phyloP scores from a whole-genome alignment of 805 yeast species.

The Yamadazyma philogaea region DNA sequence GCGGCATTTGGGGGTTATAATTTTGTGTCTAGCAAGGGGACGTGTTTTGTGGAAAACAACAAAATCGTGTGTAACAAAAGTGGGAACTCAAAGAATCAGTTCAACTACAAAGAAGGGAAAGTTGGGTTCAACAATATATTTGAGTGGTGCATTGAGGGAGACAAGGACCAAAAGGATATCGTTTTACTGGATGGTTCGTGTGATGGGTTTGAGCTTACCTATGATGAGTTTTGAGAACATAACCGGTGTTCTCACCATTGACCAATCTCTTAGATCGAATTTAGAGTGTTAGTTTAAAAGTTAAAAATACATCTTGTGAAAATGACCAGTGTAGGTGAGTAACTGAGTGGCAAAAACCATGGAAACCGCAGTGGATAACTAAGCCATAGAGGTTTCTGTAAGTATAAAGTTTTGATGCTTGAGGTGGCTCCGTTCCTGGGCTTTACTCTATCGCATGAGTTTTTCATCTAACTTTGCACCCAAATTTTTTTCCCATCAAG shows the following conservation, averaged over 20 bases:
- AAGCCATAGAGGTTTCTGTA: too few relatives aligned
- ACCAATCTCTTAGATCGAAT: background rate
- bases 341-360: too few relatives aligned
- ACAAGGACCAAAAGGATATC: constrained; percentile 14
- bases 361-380: too few relatives aligned
- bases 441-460: too few relatives aligned
- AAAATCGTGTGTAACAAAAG: constrained; percentile 21
- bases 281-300: background rate
- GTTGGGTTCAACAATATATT: constrained; percentile 61
- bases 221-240: constrained; percentile 4
- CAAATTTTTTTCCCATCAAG: too few relatives aligned
- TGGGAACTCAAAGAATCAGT: constrained; percentile 27
- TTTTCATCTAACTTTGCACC: too few relatives aligned
- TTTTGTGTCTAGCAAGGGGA: constrained; percentile 67
- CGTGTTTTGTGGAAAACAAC: constrained; percentile 50
- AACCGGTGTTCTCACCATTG: background rate
- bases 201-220: constrained; percentile 10
- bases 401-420: too few relatives aligned
- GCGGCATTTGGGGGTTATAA: constrained; percentile 73
- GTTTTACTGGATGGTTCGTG: constrained; percentile 21
- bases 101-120: constrained; percentile 41
- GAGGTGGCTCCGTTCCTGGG: too few relatives aligned
- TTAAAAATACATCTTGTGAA: background rate
- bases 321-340: too few relatives aligned
- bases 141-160: constrained; percentile 53